A percentile compares a stretch with the other conserved stretches of the same genome.
Evolutionary conservation across 192 early-diverging fungal species (phyloP).

Genomic region (Backusella morwellensis): DNA sequence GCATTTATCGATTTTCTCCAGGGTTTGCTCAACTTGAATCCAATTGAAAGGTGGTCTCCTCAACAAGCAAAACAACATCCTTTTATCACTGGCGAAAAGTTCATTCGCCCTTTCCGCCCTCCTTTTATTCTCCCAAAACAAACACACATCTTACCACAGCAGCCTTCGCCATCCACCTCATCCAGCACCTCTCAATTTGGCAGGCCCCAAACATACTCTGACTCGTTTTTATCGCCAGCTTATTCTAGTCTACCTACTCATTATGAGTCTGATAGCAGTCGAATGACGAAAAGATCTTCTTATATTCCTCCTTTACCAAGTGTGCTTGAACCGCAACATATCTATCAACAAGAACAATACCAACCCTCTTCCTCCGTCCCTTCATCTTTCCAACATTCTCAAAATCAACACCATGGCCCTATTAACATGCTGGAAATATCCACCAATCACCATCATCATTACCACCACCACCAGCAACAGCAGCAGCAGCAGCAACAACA

Average conservation of each 20-base stretch:
- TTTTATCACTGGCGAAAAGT: conserved; percentile 90
- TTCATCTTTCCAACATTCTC: background rate
- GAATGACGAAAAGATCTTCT: background rate
- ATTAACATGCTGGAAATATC: background rate
- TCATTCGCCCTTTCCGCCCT: conserved; percentile 67
- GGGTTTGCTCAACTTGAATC: conserved; percentile 89
- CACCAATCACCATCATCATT: background rate
- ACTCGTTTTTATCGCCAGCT: conserved; percentile 10
- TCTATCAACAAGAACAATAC: background rate
- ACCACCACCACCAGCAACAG: too few relatives aligned
- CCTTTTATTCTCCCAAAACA: conserved; percentile 20
- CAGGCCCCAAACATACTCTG: background rate
- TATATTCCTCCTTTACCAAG: conserved; percentile 14
- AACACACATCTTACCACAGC: background rate
- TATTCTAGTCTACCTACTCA: conserved; percentile 20
- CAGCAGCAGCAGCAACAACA: background rate
- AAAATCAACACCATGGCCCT: background rate
- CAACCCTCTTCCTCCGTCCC: background rate
- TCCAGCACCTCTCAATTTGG: background rate
- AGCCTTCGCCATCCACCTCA: background rate
- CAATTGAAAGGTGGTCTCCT: conserved; percentile 92
- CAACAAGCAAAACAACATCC: conserved; percentile 93
- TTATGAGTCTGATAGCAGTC: background rate
- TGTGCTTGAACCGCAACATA: conserved; percentile 13
- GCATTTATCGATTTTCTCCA: conserved; percentile 91